phyloP scores from a whole-genome alignment of 306 rosid species.

The Malus fusca region DNA sequence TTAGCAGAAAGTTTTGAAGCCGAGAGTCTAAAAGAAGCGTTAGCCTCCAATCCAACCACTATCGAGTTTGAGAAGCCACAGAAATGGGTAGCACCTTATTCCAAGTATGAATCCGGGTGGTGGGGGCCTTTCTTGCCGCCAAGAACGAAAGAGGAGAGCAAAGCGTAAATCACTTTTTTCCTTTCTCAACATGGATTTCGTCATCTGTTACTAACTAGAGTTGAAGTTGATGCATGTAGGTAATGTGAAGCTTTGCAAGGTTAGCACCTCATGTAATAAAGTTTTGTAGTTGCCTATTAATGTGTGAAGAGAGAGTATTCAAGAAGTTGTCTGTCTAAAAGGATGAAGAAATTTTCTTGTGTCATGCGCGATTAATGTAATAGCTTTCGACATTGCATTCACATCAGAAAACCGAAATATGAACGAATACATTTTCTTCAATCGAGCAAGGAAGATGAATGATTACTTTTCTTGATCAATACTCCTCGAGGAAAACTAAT shows the following conservation, averaged over 20 bases:
- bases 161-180: constrained; percentile 32
- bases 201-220: background rate
- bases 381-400: background rate
- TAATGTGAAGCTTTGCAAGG: constrained; percentile 4
- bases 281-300: background rate
- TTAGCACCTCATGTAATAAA: background rate
- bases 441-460: background rate
- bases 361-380: background rate
- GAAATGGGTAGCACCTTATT: constrained; percentile 94
- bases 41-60: constrained; percentile 72
- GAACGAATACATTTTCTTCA: background rate
- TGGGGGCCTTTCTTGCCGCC: constrained; percentile 76
- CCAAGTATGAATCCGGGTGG: constrained; percentile 87
- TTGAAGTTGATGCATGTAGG: constrained; percentile 9
- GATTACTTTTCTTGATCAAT: background rate
- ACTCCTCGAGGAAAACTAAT: constrained; percentile 1
- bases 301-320: constrained; percentile 2
- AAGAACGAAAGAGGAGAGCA: constrained; percentile 47
- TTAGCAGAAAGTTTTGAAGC: constrained; percentile 69
- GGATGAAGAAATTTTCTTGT: background rate
- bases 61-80: constrained; percentile 75
- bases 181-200: constrained; percentile 14
- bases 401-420: background rate
- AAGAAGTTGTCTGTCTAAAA: background rate
- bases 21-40: constrained; percentile 64